phyloP scores from a whole-genome alignment of 2,329 filamentous ascomycete genomes.

The Fusarium sororula region DNA sequence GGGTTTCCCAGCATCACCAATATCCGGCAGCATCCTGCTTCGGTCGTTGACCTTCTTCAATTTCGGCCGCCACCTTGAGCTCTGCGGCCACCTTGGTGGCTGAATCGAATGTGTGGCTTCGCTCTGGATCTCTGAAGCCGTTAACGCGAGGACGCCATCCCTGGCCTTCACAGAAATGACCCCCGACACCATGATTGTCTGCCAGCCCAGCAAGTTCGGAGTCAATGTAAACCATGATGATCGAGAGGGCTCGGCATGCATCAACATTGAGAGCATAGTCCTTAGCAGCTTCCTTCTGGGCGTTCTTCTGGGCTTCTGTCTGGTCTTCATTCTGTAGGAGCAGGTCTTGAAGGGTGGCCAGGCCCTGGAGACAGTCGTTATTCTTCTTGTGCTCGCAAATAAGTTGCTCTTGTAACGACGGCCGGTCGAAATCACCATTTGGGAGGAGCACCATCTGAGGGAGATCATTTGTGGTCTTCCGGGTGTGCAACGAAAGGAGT shows the following conservation, averaged over 20 bases:
- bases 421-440: constrained; percentile 20
- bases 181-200: not conserved
- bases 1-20: not conserved
- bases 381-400: constrained; percentile 42
- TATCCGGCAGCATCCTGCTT: not conserved
- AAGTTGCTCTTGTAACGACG: not conserved
- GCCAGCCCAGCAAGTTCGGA: not conserved
- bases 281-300: not conserved
- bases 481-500: constrained; percentile 37
- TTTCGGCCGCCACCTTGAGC: not conserved
- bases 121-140: not conserved
- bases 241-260: constrained; percentile 1
- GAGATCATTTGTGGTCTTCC: constrained; percentile 4
- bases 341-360: constrained; percentile 39
- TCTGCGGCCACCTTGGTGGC: not conserved
- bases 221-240: not conserved
- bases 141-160: not conserved
- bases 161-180: not conserved
- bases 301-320: not conserved
- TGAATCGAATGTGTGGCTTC: constrained; percentile 4
- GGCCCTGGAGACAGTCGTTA: constrained; percentile 43
- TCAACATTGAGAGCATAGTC: constrained; percentile 33
- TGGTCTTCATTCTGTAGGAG: not conserved
- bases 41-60: not conserved
- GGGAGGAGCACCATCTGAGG: constrained; percentile 5